A percentile compares a stretch with the other conserved stretches of the same genome.
These are phyloP conservation scores for Cryphonectria nitschkei DNA, from an alignment of 2,329 filamentous ascomycete genomes.

Conservation along the genomic window DNA sequence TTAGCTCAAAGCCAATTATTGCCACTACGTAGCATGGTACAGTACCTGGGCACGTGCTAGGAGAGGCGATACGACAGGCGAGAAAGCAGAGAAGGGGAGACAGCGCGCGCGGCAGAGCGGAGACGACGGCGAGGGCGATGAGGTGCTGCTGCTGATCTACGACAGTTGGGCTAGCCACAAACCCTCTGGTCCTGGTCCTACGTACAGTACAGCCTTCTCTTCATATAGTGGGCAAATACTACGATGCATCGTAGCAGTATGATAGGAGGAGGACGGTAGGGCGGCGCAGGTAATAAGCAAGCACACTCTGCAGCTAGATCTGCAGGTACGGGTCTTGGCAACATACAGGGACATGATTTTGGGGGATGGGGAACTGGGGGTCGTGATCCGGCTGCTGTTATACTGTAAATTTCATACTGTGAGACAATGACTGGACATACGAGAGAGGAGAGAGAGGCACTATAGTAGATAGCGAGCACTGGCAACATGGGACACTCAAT, in stretches of 20 bases:
- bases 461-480: not conserved
- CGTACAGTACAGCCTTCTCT: not conserved
- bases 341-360: not conserved
- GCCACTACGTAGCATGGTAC: not conserved
- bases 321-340: slow-evolving; percentile 13
- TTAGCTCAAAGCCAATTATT: not conserved
- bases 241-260: not conserved
- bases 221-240: not conserved
- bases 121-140: not conserved
- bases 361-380: not conserved
- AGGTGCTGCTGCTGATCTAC: not conserved
- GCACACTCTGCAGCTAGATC: not conserved
- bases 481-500: not conserved
- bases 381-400: not conserved
- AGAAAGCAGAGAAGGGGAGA: not conserved
- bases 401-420: not conserved
- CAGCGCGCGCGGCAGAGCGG: not conserved
- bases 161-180: not conserved
- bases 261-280: not conserved
- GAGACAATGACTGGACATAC: not conserved
- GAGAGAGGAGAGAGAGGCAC: not conserved
- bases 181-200: not conserved
- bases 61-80: not conserved
- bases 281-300: not conserved
- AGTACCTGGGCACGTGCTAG: no score